Evolutionary conservation across 1,284 basidiomycete species (phyloP).

Genomic region (Moniliophthora roreri): DNA sequence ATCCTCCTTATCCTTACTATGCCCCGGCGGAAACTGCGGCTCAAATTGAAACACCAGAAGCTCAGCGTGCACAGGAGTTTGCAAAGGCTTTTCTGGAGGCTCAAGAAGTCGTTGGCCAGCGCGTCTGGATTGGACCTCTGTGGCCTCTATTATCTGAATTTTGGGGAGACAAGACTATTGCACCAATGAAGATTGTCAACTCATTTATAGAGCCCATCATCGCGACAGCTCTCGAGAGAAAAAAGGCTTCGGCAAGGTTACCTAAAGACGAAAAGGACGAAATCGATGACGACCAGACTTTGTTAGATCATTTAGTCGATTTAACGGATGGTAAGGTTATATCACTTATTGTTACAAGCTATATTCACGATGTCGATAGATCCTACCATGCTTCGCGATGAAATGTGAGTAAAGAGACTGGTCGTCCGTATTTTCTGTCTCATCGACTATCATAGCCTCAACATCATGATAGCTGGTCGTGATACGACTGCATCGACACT

Average conservation of each 20-base stretch:
- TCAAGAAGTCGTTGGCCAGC: conserved; percentile 37
- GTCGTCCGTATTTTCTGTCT: not conserved
- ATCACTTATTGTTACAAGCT: not conserved
- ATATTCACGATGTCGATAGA: conserved; percentile 19
- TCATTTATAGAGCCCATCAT: conserved; percentile 52
- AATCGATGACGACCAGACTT: conserved; percentile 37
- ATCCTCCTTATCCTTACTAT: conserved; percentile 32
- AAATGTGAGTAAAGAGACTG: not conserved
- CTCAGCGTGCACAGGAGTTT: too few relatives aligned
- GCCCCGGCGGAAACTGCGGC: conserved; percentile 7
- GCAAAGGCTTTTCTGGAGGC: not conserved
- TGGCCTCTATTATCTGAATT: conserved; percentile 58
- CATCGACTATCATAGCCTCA: conserved; percentile 27
- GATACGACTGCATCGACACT: conserved; percentile 53
- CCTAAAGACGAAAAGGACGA: conserved; percentile 24
- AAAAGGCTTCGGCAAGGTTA: conserved; percentile 20
- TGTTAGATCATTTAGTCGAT: conserved; percentile 53
- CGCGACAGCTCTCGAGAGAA: conserved; percentile 41
- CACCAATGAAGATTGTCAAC: conserved; percentile 48
- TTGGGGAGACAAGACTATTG: conserved; percentile 40
- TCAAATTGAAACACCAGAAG: too few relatives aligned
- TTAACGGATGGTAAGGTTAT: conserved; percentile 43
- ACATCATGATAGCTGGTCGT: conserved; percentile 45
- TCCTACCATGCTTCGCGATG: conserved; percentile 25
- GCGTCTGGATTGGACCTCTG: conserved; percentile 35